Evolutionary conservation across 78 protist genomes (phyloP).

Genomic region (slime mould (Dictyostelium discoideum)): dicty_2.7 NC_007089.4:4551501-4552000

Average conservation of each 20-base stretch:
- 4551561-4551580: slow-evolving; percentile 82
- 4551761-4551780: background rate
- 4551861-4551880: too few species aligned
- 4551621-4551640: slow-evolving; percentile 86
- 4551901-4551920: slow-evolving; percentile 73
- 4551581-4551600: slow-evolving; percentile 90
- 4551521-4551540: slow-evolving; percentile 88
- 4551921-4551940: slow-evolving; percentile 86
- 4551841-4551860: too few species aligned
- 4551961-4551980: slow-evolving; percentile 80
- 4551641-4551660: slow-evolving; percentile 86
- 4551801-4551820: too few species aligned
- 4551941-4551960: slow-evolving; percentile 91
- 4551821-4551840: too few species aligned
- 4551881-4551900: too few species aligned
- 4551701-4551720: slow-evolving; percentile 87
- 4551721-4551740: slow-evolving; percentile 88
- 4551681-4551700: slow-evolving; percentile 70
- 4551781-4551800: background rate
- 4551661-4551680: slow-evolving; percentile 62
- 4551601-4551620: slow-evolving; percentile 60
- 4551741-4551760: too few species aligned
- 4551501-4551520: background rate
- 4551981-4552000: slow-evolving; percentile 86
- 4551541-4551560: slow-evolving; percentile 85